These are phyloP conservation scores for Aspergillus uvarum DNA, from an alignment of 2,329 filamentous ascomycete species.

Conservation along the genomic window DNA sequence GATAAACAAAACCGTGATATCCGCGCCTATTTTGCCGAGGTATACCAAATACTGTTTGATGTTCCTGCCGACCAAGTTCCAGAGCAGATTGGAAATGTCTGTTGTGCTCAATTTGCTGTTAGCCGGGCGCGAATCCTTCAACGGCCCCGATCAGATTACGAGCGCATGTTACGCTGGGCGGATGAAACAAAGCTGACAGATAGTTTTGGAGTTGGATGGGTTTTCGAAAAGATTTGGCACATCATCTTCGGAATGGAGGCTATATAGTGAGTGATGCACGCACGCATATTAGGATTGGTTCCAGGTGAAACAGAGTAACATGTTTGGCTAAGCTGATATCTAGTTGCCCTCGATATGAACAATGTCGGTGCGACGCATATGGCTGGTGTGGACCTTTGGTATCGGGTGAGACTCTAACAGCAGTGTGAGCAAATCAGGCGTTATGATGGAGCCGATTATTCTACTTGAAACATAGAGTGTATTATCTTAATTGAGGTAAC, in stretches of 20 bases:
- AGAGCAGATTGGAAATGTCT: conserved; percentile 30
- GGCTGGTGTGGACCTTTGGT: conserved; percentile 32
- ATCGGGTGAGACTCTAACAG: conserved; percentile 29
- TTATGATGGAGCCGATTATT: background rate
- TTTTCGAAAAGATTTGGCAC: conserved; percentile 37
- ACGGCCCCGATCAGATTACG: conserved; percentile 31
- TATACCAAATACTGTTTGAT: conserved; percentile 27
- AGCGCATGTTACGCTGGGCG: conserved; percentile 36
- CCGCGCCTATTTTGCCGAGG: conserved; percentile 28
- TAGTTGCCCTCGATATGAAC: conserved; percentile 30
- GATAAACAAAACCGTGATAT: conserved; percentile 27
- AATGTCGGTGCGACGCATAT: conserved; percentile 32
- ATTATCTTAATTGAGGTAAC: conserved; percentile 2
- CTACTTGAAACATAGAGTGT: conserved; percentile 6
- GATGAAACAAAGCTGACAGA: conserved; percentile 31
- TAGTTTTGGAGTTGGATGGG: conserved; percentile 31
- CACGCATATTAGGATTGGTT: background rate
- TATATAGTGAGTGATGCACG: conserved; percentile 22
- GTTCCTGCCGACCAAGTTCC: conserved; percentile 25
- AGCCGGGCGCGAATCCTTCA: conserved; percentile 31
- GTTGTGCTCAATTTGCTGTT: conserved; percentile 38
- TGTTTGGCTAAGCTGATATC: background rate
- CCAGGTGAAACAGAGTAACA: background rate
- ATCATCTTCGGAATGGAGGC: conserved; percentile 32
- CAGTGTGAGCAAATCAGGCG: conserved; percentile 16